phyloP scores from a whole-genome alignment of 805 yeast genomes.

The Isabelozyma pseudorhagii region DNA sequence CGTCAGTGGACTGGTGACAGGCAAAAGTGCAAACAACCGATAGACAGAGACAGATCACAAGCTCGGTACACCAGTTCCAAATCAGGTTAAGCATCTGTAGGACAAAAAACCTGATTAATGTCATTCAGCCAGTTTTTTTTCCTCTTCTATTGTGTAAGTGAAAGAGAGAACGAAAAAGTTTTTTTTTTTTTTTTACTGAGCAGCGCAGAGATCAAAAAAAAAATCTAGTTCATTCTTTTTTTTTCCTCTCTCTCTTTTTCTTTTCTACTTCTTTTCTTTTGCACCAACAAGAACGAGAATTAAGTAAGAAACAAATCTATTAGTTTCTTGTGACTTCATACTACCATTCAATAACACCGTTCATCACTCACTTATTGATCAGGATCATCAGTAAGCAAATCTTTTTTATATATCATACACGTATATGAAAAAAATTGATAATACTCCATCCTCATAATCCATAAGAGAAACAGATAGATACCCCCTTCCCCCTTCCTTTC shows the following conservation, averaged over 20 bases:
- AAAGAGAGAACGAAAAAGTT: too few relatives aligned
- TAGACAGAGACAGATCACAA: too few relatives aligned
- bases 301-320: background rate
- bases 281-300: too few relatives aligned
- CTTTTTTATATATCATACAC: background rate
- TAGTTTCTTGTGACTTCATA: background rate
- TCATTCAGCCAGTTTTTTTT: background rate
- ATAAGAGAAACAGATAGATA: background rate
- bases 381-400: background rate
- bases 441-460: background rate
- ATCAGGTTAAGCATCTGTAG: too few relatives aligned
- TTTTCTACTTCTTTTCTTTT: background rate
- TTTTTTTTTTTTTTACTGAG: background rate
- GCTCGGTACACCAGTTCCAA: too few relatives aligned
- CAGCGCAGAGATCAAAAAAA: background rate
- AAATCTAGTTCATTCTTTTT: background rate
- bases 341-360: background rate
- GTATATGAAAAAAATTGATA: background rate
- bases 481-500: background rate
- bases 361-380: background rate
- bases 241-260: background rate
- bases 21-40: too few relatives aligned
- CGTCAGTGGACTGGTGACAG: too few relatives aligned
- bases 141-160: background rate
- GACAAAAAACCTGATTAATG: background rate